phyloP scores from a whole-genome alignment of 257 asterid species.

The Ilex aquifolium region DNA sequence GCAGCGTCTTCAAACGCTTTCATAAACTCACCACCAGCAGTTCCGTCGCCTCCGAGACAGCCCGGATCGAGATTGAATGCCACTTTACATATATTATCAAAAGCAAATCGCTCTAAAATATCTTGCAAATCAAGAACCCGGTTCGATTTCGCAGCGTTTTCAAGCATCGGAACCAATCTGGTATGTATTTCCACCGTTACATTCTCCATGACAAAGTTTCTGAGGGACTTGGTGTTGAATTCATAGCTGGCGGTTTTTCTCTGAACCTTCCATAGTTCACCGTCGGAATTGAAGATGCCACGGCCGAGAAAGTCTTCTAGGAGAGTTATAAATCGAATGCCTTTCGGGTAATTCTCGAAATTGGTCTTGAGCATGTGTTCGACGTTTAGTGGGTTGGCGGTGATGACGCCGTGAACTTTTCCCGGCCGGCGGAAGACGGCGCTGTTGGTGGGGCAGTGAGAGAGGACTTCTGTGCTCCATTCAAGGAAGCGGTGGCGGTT shows the following conservation, averaged over 20 bases:
- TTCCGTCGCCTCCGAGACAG: constrained; percentile 67
- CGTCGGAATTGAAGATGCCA: constrained; percentile 78
- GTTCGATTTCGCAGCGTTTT: constrained; percentile 19
- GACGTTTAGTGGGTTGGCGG: constrained; percentile 62
- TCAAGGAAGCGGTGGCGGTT: constrained; percentile 90
- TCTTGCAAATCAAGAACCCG: constrained; percentile 60
- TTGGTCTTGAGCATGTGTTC: constrained; percentile 69
- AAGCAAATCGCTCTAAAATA: constrained; percentile 69
- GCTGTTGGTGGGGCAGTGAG: constrained; percentile 48
- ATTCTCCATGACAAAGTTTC: constrained; percentile 64
- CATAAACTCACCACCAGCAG: constrained; percentile 56
- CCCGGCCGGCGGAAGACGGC: constrained; percentile 77
- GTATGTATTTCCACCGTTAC: constrained; percentile 41
- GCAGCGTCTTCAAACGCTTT: constrained; percentile 80
- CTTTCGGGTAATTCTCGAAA: constrained; percentile 80
- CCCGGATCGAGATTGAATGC: constrained; percentile 76
- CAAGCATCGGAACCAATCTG: constrained; percentile 53
- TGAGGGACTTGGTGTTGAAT: constrained; percentile 76
- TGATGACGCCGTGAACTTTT: constrained; percentile 56
- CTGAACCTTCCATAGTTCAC: constrained; percentile 61
- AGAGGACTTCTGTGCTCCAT: constrained; percentile 57
- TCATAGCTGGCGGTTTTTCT: constrained; percentile 85
- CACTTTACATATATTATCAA: constrained; percentile 70
- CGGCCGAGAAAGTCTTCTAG: constrained; percentile 68
- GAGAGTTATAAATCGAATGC: constrained; percentile 43